Percentiles rank a stretch among this genome's conserved stretches.
Evolutionary conservation across 495 filamentous ascomycete genomes (phyloP).

Genomic region (Achaetomiella virescens): DNA sequence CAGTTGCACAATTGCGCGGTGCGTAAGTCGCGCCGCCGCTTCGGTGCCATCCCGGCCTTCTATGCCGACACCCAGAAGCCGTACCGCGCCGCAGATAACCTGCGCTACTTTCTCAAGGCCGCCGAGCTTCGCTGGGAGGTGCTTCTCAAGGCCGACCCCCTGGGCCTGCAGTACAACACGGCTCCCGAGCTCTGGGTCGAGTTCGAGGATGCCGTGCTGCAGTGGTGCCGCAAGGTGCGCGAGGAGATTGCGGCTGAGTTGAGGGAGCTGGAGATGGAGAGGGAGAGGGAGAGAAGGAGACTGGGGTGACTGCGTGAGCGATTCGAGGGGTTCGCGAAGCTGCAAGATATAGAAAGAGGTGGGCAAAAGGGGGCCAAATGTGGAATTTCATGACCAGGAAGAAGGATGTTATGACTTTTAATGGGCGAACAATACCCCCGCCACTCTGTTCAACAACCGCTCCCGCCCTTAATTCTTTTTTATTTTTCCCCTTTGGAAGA

Average conservation of each 20-base stretch:
- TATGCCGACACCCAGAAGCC: conserved; percentile 90
- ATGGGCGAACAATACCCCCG: too few species aligned
- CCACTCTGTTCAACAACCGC: too few species aligned
- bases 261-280: neutral
- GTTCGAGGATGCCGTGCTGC: conserved; percentile 71
- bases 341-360: neutral
- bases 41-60: conserved; percentile 83
- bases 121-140: conserved; percentile 92
- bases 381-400: neutral
- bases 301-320: too few species aligned
- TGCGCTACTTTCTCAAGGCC: conserved; percentile 93
- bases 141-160: conserved; percentile 74
- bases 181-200: conserved; percentile 62
- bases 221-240: conserved; percentile 72
- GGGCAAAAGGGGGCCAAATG: neutral
- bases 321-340: neutral
- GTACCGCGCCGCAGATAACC: conserved; percentile 87
- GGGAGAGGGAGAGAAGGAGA: too few species aligned
- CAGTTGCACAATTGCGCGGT: conserved; percentile 85
- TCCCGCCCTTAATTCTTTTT: neutral
- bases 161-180: conserved; percentile 70
- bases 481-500: neutral
- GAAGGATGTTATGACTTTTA: neutral
- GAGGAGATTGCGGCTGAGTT: conserved; percentile 59
- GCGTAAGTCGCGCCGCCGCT: conserved; percentile 72